phyloP scores from a whole-genome alignment of 345 rosid species.

The Lepidium africanum region DNA sequence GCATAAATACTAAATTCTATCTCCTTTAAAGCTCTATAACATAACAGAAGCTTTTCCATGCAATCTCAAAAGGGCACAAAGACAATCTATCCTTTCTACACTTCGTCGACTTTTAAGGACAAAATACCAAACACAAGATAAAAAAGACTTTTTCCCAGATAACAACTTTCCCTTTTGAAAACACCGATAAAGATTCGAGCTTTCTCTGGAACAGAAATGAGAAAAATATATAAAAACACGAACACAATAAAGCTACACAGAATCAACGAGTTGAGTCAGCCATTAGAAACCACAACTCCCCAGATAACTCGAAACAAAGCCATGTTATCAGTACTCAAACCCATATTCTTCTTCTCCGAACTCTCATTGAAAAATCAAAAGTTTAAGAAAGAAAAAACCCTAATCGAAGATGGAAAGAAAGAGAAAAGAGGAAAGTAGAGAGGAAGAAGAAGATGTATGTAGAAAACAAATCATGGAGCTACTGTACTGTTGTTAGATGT shows the following conservation, averaged over 20 bases:
- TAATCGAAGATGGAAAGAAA: slow-evolving; percentile 7
- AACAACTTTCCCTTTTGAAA: slow-evolving; percentile 44
- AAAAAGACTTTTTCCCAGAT: slow-evolving; percentile 51
- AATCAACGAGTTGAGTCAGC: slow-evolving; percentile 27
- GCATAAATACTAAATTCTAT: background rate
- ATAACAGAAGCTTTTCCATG: slow-evolving; percentile 13
- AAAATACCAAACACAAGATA: slow-evolving; percentile 48
- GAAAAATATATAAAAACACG: background rate
- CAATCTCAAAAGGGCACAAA: slow-evolving; percentile 34
- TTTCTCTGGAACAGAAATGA: slow-evolving; percentile 1
- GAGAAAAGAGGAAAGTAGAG: slow-evolving; percentile 9
- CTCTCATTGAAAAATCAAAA: slow-evolving; percentile 5
- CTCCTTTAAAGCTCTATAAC: background rate
- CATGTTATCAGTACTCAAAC: slow-evolving; percentile 19
- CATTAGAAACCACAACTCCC: slow-evolving; percentile 22
- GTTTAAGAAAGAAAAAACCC: background rate
- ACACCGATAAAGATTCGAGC: slow-evolving; percentile 43
- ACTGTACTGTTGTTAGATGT: slow-evolving; percentile 11
- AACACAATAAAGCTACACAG: slow-evolving; percentile 14
- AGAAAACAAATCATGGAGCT: slow-evolving; percentile 23
- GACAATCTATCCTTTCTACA: slow-evolving; percentile 27
- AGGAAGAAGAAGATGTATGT: slow-evolving; percentile 20
- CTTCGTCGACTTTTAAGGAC: slow-evolving; percentile 28
- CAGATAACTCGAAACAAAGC: slow-evolving; percentile 21
- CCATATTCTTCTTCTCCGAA: slow-evolving; percentile 24